Evolutionary conservation across 768 basidiomycete species (phyloP).

Genomic region (Tylopilus sp.): DNA sequence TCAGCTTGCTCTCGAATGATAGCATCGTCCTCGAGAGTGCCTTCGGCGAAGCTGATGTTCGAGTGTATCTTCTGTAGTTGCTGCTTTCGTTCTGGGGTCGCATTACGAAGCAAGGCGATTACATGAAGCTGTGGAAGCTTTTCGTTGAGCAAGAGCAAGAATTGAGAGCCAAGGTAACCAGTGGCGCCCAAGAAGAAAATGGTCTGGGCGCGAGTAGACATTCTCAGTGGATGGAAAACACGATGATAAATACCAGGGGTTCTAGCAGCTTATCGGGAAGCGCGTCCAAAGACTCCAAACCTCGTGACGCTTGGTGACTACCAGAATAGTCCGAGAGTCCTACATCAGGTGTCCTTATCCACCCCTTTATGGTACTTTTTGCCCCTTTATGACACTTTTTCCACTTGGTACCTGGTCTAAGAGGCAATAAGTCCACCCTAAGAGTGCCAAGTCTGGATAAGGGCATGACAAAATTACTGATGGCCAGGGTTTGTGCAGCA

Average conservation of each 20-base stretch:
- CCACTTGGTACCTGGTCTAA: no score
- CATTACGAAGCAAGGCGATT: conserved; percentile 36
- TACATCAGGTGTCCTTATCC: no score
- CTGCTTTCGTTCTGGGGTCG: conserved; percentile 29
- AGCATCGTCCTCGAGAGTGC: conserved; percentile 34
- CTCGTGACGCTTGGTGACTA: no score
- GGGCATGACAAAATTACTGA: no score
- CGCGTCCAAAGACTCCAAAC: no score
- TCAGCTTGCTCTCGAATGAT: conserved; percentile 34
- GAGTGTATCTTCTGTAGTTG: conserved; percentile 32
- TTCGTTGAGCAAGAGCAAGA: conserved; percentile 33
- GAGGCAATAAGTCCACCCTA: no score
- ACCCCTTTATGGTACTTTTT: no score
- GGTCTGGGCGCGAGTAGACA: conserved; percentile 14
- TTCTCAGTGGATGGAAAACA: neutral
- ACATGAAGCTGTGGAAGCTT: conserved; percentile 34
- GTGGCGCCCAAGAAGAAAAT: conserved; percentile 44
- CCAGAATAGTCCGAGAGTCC: no score
- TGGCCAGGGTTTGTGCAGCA: neutral
- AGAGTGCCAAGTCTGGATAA: no score
- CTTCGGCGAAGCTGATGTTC: conserved; percentile 36
- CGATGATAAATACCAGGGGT: no score
- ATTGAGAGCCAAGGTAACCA: conserved; percentile 42
- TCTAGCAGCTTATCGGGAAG: no score
- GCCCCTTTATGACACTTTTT: no score